Percentiles rank a stretch among this genome's conserved stretches.
Evolutionary conservation across 768 basidiomycete species (phyloP).

Genomic region (Phaffia australis): DNA sequence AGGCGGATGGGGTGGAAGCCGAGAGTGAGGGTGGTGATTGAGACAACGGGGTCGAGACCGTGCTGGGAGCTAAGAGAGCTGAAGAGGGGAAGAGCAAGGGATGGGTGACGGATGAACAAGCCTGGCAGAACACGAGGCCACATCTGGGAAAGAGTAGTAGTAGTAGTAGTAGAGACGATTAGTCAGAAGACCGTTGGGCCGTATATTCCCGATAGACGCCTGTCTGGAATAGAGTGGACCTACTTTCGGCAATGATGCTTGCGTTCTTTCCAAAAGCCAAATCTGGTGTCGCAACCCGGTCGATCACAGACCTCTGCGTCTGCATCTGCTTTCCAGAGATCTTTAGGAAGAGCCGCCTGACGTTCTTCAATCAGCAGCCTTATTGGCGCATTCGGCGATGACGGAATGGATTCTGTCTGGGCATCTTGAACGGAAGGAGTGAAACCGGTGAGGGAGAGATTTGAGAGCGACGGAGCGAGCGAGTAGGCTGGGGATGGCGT

Average conservation of each 20-base stretch:
- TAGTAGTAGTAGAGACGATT: neutral
- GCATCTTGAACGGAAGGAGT: too few species aligned
- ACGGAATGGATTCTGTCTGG: too few species aligned
- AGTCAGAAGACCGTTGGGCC: neutral
- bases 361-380: conserved; percentile 22
- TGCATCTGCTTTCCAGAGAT: conserved; percentile 23
- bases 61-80: neutral
- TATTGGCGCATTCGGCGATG: conserved; percentile 2
- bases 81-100: conserved; percentile 13
- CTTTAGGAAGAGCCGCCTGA: conserved; percentile 21
- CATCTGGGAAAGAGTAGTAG: conserved; percentile 7
- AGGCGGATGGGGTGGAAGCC: neutral
- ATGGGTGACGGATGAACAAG: conserved; percentile 10
- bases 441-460: too few species aligned
- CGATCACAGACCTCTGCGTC: conserved; percentile 24
- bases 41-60: conserved; percentile 1
- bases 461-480: neutral
- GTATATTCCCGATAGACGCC: too few species aligned
- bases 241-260: conserved; percentile 25
- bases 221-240: neutral
- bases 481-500: conserved; percentile 20
- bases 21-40: neutral
- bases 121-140: conserved; percentile 12
- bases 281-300: conserved; percentile 17
- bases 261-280: conserved; percentile 10